Percentiles rank a stretch among this genome's conserved stretches.
phyloP scores from a whole-genome alignment of 2,329 filamentous ascomycete species.

The Orbilia oligospora region DNA sequence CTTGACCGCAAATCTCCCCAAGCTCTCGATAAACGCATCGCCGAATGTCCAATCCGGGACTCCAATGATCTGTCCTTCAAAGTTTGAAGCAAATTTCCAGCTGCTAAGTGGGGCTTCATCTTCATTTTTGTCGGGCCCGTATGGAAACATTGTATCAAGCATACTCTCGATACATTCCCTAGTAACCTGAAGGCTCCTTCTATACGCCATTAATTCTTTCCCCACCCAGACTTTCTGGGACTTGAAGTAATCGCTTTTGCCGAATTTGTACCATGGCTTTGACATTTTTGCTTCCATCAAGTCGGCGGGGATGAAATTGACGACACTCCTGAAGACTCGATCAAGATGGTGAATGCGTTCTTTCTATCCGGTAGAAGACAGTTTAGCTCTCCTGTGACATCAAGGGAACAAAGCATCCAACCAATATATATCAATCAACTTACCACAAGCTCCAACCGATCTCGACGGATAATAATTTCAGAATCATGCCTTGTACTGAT shows the following conservation, averaged over 20 bases:
- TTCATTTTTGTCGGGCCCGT: neutral
- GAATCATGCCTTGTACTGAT: neutral
- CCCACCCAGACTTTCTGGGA: neutral
- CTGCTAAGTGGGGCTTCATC: neutral
- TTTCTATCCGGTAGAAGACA: neutral
- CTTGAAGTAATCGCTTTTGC: neutral
- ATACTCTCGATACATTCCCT: neutral
- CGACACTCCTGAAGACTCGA: neutral
- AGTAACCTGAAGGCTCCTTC: neutral
- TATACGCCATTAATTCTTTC: neutral
- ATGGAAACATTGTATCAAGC: slow-evolving; percentile 8
- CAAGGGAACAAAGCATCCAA: too few species aligned
- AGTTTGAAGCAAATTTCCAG: neutral
- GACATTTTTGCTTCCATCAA: neutral
- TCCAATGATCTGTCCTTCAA: neutral
- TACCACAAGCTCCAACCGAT: neutral
- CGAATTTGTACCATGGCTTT: slow-evolving; percentile 1
- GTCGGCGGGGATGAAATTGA: neutral
- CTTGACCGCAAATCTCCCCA: neutral
- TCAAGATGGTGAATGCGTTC: neutral
- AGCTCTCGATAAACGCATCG: neutral
- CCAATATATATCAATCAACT: neutral
- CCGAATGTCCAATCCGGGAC: neutral
- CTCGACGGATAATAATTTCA: neutral
- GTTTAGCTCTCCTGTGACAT: neutral